A percentile compares a stretch with the other conserved stretches of the same genome.
Conservation (phyloP, 371 early-diverging fungal genomes). For the Apophysomyces ossiformis region DNA sequence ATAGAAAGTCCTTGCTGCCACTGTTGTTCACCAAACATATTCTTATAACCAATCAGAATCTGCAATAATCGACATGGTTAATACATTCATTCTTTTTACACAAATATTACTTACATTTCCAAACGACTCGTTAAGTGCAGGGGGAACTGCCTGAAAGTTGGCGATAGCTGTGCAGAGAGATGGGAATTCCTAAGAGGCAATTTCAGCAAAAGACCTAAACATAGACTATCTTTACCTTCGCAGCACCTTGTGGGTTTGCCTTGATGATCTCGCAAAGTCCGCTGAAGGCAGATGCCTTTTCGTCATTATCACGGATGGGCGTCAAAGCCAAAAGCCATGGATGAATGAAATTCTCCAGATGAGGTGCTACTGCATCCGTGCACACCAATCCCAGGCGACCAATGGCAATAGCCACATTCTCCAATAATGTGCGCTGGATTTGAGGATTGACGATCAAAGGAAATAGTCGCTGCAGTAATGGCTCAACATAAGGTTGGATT, state of each 20-base stretch:
- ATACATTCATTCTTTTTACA: no score
- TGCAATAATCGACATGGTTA: slow-evolving; percentile 14
- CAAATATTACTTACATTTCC: slow-evolving; percentile 52
- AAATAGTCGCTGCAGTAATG: slow-evolving; percentile 72
- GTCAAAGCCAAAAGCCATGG: slow-evolving; percentile 70
- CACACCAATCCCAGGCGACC: slow-evolving; percentile 82
- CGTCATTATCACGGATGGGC: slow-evolving; percentile 78
- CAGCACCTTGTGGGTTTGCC: slow-evolving; percentile 75
- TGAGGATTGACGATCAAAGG: slow-evolving; percentile 65
- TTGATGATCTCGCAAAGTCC: slow-evolving; percentile 85
- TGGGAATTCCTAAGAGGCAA: slow-evolving; percentile 54
- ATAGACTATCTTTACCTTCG: slow-evolving; percentile 28
- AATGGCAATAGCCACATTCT: slow-evolving; percentile 89
- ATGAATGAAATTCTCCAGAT: slow-evolving; percentile 65
- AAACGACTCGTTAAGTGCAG: slow-evolving; percentile 68
- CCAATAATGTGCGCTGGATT: slow-evolving; percentile 66
- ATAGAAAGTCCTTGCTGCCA: slow-evolving; percentile 68
- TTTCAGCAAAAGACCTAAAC: not conserved
- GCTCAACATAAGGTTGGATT: slow-evolving; percentile 63
- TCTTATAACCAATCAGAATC: slow-evolving; percentile 75
- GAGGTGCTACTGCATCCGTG: slow-evolving; percentile 72
- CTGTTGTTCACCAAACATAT: slow-evolving; percentile 66
- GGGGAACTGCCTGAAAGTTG: slow-evolving; percentile 66
- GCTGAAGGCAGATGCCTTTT: slow-evolving; percentile 87
- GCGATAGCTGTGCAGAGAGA: slow-evolving; percentile 77